These are phyloP conservation scores for Metroxylon sagu DNA, from an alignment of 176 grass and related monocot species.

Conservation along the genomic window DNA sequence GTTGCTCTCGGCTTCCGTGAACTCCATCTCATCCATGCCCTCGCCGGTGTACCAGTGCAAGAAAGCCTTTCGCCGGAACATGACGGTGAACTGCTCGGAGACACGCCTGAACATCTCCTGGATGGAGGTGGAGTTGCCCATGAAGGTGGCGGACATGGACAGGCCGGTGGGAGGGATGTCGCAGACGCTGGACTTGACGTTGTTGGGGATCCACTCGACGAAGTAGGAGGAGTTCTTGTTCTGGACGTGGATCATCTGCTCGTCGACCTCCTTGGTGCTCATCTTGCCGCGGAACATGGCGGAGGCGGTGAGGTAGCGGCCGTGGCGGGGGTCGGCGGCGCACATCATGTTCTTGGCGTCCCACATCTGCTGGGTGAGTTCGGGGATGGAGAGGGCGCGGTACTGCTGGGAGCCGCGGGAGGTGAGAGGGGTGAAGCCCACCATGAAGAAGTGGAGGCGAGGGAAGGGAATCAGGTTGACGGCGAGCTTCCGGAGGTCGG, in stretches of 20 bases:
- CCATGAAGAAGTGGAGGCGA: background rate
- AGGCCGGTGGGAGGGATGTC: conserved; percentile 32
- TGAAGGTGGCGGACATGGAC: too few relatives aligned
- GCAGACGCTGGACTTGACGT: conserved; percentile 63
- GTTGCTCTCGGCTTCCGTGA: too few relatives aligned
- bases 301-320: conserved; percentile 56
- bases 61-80: too few relatives aligned
- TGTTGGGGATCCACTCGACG: conserved; percentile 77
- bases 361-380: too few relatives aligned
- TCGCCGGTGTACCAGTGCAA: too few relatives aligned
- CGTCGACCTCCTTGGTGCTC: conserved; percentile 76
- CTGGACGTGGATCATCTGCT: conserved; percentile 80
- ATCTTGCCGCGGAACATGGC: conserved; percentile 87
- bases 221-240: conserved; percentile 81
- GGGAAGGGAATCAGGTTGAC: background rate
- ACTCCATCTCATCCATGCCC: too few relatives aligned
- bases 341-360: too few relatives aligned
- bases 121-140: too few relatives aligned
- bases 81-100: too few relatives aligned
- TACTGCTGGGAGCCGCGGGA: background rate
- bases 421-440: background rate
- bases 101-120: too few relatives aligned
- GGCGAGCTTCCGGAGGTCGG: too few relatives aligned
- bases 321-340: background rate
- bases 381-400: too few relatives aligned